A percentile compares a stretch with the other conserved stretches of the same genome.
phyloP scores from a whole-genome alignment of 345 rosid genomes.

The Aquilaria yunnanensis region DNA sequence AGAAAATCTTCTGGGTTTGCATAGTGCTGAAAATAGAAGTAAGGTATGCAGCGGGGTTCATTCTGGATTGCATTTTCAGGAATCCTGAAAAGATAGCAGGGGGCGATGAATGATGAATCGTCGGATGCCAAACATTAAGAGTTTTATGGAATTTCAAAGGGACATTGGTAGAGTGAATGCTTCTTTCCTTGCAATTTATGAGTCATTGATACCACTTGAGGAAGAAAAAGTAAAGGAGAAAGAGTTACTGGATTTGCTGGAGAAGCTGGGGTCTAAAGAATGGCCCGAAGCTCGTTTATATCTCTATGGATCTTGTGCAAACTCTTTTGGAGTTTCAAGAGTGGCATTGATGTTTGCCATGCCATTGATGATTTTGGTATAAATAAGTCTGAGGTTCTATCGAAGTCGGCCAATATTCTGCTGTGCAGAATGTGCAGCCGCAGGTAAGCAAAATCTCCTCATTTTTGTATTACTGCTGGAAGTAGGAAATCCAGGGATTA shows the following conservation, averaged over 20 bases:
- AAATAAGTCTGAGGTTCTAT: slow-evolving; percentile 65
- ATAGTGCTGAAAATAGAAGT: slow-evolving; percentile 25
- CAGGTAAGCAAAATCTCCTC: slow-evolving; percentile 35
- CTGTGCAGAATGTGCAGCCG: slow-evolving; percentile 67
- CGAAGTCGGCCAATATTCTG: slow-evolving; percentile 79
- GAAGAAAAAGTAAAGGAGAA: slow-evolving; percentile 84
- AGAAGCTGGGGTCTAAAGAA: slow-evolving; percentile 65
- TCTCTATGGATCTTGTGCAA: slow-evolving; percentile 96
- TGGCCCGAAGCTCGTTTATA: slow-evolving; percentile 87
- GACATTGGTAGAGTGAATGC: slow-evolving; percentile 56
- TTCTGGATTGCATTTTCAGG: slow-evolving; percentile 42
- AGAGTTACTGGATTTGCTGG: slow-evolving; percentile 56
- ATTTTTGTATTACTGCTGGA: too few species aligned
- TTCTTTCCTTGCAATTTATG: slow-evolving; percentile 57
- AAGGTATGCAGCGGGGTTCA: slow-evolving; percentile 11
- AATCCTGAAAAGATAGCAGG: slow-evolving; percentile 67
- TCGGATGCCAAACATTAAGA: slow-evolving; percentile 53
- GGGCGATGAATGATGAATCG: slow-evolving; percentile 63
- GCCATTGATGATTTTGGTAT: slow-evolving; percentile 49
- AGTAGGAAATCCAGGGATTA: too few species aligned
- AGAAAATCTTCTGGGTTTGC: slow-evolving; percentile 34
- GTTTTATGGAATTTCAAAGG: slow-evolving; percentile 43
- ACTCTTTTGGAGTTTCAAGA: slow-evolving; percentile 84
- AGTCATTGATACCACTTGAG: slow-evolving; percentile 69
- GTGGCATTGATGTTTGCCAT: slow-evolving; percentile 93